phyloP scores from a whole-genome alignment of 179 eudicot species.

The Carnegiea gigantea region DNA sequence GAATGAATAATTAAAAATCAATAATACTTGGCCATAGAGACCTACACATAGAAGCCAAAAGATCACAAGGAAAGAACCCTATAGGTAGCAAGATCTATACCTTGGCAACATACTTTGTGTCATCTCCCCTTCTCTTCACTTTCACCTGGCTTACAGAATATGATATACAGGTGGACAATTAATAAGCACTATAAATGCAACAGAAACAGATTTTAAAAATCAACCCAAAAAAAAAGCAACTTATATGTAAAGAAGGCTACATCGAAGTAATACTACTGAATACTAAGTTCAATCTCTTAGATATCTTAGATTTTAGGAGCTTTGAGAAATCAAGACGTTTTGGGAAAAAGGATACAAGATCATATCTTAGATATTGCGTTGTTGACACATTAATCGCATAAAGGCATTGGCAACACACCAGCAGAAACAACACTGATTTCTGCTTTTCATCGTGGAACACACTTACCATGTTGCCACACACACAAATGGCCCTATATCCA shows the following conservation, averaged over 20 bases:
- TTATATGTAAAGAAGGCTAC: not conserved
- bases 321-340: not conserved
- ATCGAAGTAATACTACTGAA: no score
- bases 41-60: not conserved
- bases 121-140: conserved; percentile 98
- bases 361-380: not conserved
- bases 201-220: not conserved
- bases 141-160: conserved; percentile 63
- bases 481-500: no score
- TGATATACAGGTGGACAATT: not conserved
- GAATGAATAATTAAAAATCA: not conserved
- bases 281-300: not conserved
- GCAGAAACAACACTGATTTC: no score
- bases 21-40: not conserved
- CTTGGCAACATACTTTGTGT: conserved; percentile 94
- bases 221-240: no score
- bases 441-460: no score
- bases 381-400: no score
- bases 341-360: not conserved
- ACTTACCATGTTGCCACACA: no score
- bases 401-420: no score
- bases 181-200: conserved; percentile 9
- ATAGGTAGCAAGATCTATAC: conserved; percentile 36
- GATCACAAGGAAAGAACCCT: conserved; percentile 4
- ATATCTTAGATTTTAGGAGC: no score